phyloP scores from a whole-genome alignment of 1,139 yeast genomes.

The Hansenula anomala region DNA sequence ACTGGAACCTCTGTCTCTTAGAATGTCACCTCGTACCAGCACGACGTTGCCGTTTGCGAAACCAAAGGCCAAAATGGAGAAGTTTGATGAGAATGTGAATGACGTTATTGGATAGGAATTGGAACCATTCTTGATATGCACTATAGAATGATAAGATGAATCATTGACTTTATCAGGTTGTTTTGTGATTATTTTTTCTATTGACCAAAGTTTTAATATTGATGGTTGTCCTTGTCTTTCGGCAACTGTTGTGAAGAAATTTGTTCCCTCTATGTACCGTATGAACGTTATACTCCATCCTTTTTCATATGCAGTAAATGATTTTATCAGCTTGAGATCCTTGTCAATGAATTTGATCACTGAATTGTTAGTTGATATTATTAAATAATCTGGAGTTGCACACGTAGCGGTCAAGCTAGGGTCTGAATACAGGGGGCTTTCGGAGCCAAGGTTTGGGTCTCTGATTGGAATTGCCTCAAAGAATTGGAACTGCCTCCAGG shows the following conservation, averaged over 20 bases:
- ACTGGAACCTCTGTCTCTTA: constrained; percentile 86
- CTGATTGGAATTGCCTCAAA: constrained; percentile 79
- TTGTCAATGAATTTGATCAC: constrained; percentile 54
- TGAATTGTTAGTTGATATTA: constrained; percentile 54
- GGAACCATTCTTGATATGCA: constrained; percentile 31
- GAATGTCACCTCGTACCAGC: constrained; percentile 78
- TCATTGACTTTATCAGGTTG: constrained; percentile 19
- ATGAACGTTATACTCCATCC: constrained; percentile 62
- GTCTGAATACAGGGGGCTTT: constrained; percentile 70
- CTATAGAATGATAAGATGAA: constrained; percentile 36
- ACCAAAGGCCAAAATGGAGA: constrained; percentile 57
- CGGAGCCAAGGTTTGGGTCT: constrained; percentile 72
- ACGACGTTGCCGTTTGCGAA: constrained; percentile 85
- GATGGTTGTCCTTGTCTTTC: constrained; percentile 70
- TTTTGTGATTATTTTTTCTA: constrained; percentile 40
- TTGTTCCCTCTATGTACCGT: constrained; percentile 40
- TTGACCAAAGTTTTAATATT: constrained; percentile 67
- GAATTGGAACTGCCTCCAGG: constrained; percentile 88
- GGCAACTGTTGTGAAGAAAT: constrained; percentile 63
- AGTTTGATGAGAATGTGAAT: constrained; percentile 13
- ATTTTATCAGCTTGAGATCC: constrained; percentile 39
- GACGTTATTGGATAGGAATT: constrained; percentile 22
- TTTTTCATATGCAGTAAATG: constrained; percentile 60
- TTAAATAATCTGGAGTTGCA: constrained; percentile 47
- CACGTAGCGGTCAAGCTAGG: constrained; percentile 61